Evolutionary conservation across 2,329 filamentous ascomycete genomes (phyloP).

Genomic region (Fusarium sublunatum): DNA sequence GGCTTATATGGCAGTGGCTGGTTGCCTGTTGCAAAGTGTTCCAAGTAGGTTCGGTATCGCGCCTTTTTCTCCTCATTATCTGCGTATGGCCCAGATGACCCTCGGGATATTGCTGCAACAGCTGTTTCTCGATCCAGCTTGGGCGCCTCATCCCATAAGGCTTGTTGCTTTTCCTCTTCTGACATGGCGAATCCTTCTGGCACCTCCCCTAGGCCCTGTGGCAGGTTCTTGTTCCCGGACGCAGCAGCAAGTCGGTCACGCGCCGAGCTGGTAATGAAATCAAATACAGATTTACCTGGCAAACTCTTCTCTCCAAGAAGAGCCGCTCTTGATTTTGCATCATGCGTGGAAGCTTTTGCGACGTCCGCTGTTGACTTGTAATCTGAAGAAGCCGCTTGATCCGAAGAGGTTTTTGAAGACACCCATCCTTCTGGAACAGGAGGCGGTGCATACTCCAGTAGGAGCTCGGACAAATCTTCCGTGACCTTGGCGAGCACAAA

Average conservation of each 20-base stretch:
- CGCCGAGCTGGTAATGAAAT: conserved; percentile 83
- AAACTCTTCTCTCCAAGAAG: conserved; percentile 81
- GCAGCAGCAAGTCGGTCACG: conserved; percentile 80
- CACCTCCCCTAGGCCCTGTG: conserved; percentile 79
- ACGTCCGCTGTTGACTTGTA: conserved; percentile 80
- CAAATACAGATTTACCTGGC: conserved; percentile 94
- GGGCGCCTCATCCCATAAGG: conserved; percentile 69
- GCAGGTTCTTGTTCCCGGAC: conserved; percentile 81
- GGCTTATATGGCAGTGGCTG: conserved; percentile 63
- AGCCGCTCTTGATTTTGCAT: conserved; percentile 80
- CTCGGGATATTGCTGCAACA: conserved; percentile 74
- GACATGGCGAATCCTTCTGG: conserved; percentile 72
- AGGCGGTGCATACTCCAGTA: conserved; percentile 69
- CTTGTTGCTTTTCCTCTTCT: conserved; percentile 70
- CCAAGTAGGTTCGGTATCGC: conserved; percentile 86
- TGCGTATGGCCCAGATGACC: conserved; percentile 77
- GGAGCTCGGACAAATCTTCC: conserved; percentile 50
- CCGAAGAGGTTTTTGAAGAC: conserved; percentile 61
- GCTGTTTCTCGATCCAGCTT: conserved; percentile 74
- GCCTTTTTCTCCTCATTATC: conserved; percentile 82
- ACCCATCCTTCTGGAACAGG: conserved; percentile 79
- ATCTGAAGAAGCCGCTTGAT: conserved; percentile 10
- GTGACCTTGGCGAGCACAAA: conserved; percentile 75
- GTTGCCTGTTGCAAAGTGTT: conserved; percentile 69
- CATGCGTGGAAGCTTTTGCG: conserved; percentile 79